phyloP scores from a whole-genome alignment of 331 rosid species.

The Dryas integrifolia region DNA sequence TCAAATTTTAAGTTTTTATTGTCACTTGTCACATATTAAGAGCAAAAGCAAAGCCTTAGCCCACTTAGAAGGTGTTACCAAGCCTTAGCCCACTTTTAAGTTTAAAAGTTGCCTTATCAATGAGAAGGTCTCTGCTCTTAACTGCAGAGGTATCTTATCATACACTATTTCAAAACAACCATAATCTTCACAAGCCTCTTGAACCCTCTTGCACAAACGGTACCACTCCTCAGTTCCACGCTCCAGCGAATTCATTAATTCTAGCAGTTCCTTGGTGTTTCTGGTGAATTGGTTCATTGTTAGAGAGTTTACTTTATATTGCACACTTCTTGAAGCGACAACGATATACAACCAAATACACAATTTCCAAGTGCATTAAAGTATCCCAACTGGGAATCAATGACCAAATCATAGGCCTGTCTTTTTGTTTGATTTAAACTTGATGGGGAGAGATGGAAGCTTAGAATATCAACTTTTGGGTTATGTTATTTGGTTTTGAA shows the following conservation, averaged over 20 bases:
- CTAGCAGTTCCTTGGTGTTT: not conserved
- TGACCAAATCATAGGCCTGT: too few species aligned
- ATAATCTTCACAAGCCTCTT: constrained; percentile 8
- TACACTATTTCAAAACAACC: constrained; percentile 10
- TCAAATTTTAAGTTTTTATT: too few species aligned
- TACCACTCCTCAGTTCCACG: constrained; percentile 8
- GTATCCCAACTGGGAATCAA: too few species aligned
- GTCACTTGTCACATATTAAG: too few species aligned
- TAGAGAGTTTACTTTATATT: not conserved
- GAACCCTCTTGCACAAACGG: constrained; percentile 6
- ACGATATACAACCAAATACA: not conserved
- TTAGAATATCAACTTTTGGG: too few species aligned
- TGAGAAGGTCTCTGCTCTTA: constrained; percentile 13
- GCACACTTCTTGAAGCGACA: not conserved
- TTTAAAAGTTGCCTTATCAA: not conserved
- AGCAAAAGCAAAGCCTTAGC: too few species aligned
- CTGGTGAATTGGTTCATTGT: not conserved
- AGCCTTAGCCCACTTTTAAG: too few species aligned
- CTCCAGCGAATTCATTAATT: not conserved
- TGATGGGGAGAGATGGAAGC: too few species aligned
- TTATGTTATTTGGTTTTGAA: too few species aligned
- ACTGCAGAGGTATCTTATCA: constrained; percentile 7
- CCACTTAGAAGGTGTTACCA: too few species aligned
- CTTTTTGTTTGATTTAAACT: too few species aligned
- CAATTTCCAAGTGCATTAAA: too few species aligned